A percentile compares a stretch with the other conserved stretches of the same genome.
phyloP scores from a whole-genome alignment of 345 rosid species.

The Turnera subulata region DNA sequence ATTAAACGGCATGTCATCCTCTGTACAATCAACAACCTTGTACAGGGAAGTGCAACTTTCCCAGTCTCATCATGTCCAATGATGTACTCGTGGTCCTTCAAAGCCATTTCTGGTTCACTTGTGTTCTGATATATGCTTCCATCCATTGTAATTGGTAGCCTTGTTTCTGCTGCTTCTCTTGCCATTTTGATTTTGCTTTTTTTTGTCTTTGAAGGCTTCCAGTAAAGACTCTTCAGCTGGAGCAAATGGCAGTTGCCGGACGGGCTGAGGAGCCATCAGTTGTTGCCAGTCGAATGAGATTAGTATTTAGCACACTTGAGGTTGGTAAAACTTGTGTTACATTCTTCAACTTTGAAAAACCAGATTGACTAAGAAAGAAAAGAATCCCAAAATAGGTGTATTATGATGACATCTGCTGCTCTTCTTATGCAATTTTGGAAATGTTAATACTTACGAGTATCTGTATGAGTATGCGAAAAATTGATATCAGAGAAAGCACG shows the following conservation, averaged over 20 bases:
- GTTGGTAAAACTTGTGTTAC: constrained; percentile 27
- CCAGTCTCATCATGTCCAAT: too few species aligned
- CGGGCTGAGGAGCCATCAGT: constrained; percentile 79
- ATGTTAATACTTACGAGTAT: too few species aligned
- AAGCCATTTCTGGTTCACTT: not conserved
- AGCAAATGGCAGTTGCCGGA: constrained; percentile 88
- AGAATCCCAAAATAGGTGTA: not conserved
- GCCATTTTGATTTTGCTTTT: not conserved
- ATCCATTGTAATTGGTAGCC: too few species aligned
- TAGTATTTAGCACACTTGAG: constrained; percentile 91
- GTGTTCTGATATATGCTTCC: not conserved
- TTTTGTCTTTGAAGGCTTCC: constrained; percentile 60
- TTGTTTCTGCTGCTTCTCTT: too few species aligned
- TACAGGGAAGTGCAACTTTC: too few species aligned
- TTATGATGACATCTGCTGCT: too few species aligned
- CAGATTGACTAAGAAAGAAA: not conserved
- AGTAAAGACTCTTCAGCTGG: constrained; percentile 89
- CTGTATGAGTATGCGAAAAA: too few species aligned
- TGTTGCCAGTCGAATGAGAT: constrained; percentile 81
- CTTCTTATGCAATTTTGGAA: too few species aligned
- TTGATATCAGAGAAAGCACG: too few species aligned
- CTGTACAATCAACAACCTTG: too few species aligned
- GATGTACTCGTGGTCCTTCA: too few species aligned
- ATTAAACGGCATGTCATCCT: too few species aligned
- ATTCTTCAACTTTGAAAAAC: not conserved